Evolutionary conservation across 2,329 filamentous ascomycete genomes (phyloP), one percentile per base, ranked within the genome.

Genomic region (Aspergillus melleus): DNA sequence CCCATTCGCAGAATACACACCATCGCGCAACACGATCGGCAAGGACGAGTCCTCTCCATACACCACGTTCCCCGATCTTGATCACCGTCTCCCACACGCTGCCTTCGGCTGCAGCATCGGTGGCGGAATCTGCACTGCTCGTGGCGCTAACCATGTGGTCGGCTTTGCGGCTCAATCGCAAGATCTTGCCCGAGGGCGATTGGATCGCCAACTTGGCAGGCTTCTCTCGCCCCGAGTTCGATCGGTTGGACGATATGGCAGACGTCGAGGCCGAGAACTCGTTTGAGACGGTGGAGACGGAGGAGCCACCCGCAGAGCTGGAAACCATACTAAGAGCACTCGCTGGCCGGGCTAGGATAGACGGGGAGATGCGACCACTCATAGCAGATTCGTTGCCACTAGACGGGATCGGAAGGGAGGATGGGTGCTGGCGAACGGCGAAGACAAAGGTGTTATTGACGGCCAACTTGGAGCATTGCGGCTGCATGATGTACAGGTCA

Each of bases 391-490:
- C 70, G 16, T 73, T 74, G 49, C 68, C 72, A 57, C 72, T 76
- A 29, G 76, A 69, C 39, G 76, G 72, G 46, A 73, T 70, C 2
- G 77, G 76, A 0, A 84, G 77, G 1, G 84, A 84, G 0, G 91
- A 89, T 0, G 93, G 91, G 72, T 99, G 93, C 72, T 99, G 95
- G 50, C 95, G 90, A 61, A 99, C 90, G 55, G 90, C 90, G 75
- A 99, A 99, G 29, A 99, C 94, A 72, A 97, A 99, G 0, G 95
- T 99, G 74, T 99, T 98, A 80, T 98, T 97, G 58, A 96, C 83
- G 1, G 92, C 93, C 29, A 99, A 82, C 26, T 88, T 87, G 65
- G 89, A 85, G 74, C 95, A 99, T 76, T 99, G 96, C 1, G 96
- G 95, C 72, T 98, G 95, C 49, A 93, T 91, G 64, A 99, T 91